These are phyloP conservation scores for Hirschfeldia incana DNA, from an alignment of 345 rosid species.

Conservation along the genomic window DNA sequence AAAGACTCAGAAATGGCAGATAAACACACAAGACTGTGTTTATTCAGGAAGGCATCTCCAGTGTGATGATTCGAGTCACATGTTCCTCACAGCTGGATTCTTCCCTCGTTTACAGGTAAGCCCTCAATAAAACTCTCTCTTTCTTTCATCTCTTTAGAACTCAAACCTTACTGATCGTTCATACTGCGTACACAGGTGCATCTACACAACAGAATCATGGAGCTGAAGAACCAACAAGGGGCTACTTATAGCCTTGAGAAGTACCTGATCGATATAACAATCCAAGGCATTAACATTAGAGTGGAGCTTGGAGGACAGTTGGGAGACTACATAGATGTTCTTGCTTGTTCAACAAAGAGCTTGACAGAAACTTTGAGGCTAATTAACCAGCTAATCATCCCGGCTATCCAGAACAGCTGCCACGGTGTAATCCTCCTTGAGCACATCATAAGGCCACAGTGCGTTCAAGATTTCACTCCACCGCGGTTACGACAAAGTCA, in stretches of 20 bases:
- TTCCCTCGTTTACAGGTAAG: conserved; percentile 91
- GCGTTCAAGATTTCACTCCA: conserved; percentile 69
- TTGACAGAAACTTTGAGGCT: conserved; percentile 80
- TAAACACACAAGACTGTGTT: conserved; percentile 54
- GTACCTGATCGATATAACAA: conserved; percentile 66
- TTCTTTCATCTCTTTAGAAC: conserved; percentile 21
- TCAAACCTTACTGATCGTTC: conserved; percentile 7
- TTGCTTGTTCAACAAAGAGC: conserved; percentile 88
- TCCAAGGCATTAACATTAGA: conserved; percentile 77
- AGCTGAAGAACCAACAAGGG: conserved; percentile 76
- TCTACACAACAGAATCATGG: conserved; percentile 77
- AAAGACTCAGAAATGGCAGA: conserved; percentile 79
- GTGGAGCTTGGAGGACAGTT: conserved; percentile 93
- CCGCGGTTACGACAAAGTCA: conserved; percentile 80
- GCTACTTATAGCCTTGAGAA: conserved; percentile 87
- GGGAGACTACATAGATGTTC: conserved; percentile 81
- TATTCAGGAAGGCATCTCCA: conserved; percentile 87
- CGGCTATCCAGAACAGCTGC: conserved; percentile 82
- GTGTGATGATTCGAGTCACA: conserved; percentile 88
- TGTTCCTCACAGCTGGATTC: conserved; percentile 87
- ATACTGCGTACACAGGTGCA: conserved; percentile 59
- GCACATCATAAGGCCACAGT: conserved; percentile 75
- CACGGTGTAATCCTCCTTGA: conserved; percentile 80
- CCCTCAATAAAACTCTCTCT: not conserved
- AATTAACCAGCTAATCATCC: conserved; percentile 72